Conservation (phyloP, 2,329 filamentous ascomycete genomes). For the Metarhizium guizhouense region DNA sequence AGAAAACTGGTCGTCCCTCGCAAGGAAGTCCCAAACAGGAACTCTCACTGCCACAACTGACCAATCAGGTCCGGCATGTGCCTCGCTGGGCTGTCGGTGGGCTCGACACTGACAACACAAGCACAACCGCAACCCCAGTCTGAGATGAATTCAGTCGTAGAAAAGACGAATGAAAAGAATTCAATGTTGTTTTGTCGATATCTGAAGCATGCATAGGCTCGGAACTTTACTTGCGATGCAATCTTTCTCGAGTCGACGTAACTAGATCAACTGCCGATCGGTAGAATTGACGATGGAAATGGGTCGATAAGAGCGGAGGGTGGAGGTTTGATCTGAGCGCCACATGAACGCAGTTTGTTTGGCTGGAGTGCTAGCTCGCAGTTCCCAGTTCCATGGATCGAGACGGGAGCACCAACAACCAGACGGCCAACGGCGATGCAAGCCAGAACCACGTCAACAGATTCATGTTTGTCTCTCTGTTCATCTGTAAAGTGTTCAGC, state of each 20-base stretch:
- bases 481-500: background rate
- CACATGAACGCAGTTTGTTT: background rate
- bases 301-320: background rate
- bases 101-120: background rate
- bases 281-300: too few relatives aligned
- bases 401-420: background rate
- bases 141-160: too few relatives aligned
- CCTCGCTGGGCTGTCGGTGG: background rate
- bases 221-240: background rate
- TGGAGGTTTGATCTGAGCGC: background rate
- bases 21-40: conserved; percentile 5
- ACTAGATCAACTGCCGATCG: background rate
- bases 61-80: conserved; percentile 1
- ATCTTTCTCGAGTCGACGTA: background rate
- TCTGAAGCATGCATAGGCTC: background rate
- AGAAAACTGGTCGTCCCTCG: background rate
- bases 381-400: background rate
- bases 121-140: background rate
- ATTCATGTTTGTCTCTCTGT: too few relatives aligned
- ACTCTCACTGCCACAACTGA: background rate
- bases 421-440: background rate
- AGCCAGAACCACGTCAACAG: too few relatives aligned
- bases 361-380: background rate
- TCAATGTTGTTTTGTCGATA: background rate
- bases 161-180: background rate